phyloP scores from a whole-genome alignment of 75 land plant species.

The Pinus tabuliformis region DNA sequence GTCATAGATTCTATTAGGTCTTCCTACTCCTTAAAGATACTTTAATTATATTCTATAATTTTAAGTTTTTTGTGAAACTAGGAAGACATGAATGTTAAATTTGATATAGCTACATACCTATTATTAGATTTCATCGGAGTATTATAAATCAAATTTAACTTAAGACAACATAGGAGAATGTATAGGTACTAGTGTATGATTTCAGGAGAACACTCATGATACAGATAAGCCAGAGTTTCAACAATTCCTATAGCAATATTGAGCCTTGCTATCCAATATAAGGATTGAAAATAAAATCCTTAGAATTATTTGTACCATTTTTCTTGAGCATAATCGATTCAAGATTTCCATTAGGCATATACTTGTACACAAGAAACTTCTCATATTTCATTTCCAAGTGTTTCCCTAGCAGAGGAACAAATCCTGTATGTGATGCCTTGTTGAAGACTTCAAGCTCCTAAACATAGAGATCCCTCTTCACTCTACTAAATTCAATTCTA shows the following conservation, averaged over 20 bases:
- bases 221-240: conserved; percentile 23
- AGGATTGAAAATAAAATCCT: not conserved
- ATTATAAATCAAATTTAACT: too few species aligned
- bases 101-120: too few species aligned
- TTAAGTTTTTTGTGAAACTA: too few species aligned
- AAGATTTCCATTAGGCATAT: conserved; percentile 30
- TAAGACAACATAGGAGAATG: too few species aligned
- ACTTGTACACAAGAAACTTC: conserved; percentile 26
- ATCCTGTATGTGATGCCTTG: conserved; percentile 21
- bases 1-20: too few species aligned
- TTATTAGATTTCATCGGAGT: too few species aligned
- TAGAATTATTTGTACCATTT: not conserved
- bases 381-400: conserved; percentile 16
- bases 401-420: conserved; percentile 24
- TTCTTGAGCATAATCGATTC: conserved; percentile 9
- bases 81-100: too few species aligned
- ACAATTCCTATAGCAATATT: conserved; percentile 31
- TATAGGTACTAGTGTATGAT: conserved; percentile 22
- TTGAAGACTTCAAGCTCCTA: conserved; percentile 22
- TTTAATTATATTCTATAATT: too few species aligned
- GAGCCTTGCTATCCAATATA: conserved; percentile 29
- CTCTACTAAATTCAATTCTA: conserved; percentile 8
- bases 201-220: conserved; percentile 27
- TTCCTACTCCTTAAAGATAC: too few species aligned
- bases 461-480: conserved; percentile 10